Evolutionary conservation across 345 rosid genomes (phyloP).

Genomic region (Hypericum perforatum): DNA sequence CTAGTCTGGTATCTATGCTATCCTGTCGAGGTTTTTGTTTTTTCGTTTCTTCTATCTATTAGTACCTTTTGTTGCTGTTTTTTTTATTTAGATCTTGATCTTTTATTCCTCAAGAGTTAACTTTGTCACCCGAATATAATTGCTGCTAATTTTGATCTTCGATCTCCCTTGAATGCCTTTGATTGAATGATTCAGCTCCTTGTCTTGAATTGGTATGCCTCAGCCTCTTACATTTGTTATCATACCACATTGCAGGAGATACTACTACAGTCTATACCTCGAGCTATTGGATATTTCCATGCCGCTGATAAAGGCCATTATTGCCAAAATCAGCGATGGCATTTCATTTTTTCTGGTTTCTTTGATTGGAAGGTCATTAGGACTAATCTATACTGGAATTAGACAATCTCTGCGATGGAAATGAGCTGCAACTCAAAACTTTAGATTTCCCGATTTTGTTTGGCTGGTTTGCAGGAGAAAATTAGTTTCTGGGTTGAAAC

Average conservation of each 20-base stretch:
- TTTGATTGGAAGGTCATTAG: conserved; percentile 80
- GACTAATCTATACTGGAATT: conserved; percentile 83
- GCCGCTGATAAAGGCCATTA: conserved; percentile 59
- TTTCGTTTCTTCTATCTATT: too few relatives aligned
- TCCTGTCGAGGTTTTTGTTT: too few relatives aligned
- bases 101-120: too few relatives aligned
- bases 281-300: conserved; percentile 71
- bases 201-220: neutral
- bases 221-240: conserved; percentile 6
- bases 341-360: conserved; percentile 79
- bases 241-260: conserved; percentile 47
- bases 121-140: too few relatives aligned
- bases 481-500: too few relatives aligned
- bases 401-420: conserved; percentile 91
- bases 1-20: neutral
- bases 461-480: neutral
- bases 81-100: too few relatives aligned
- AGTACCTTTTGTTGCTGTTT: too few relatives aligned
- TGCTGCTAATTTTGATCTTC: too few relatives aligned
- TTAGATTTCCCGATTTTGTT: conserved; percentile 10
- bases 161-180: too few relatives aligned
- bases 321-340: conserved; percentile 60
- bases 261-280: conserved; percentile 73
- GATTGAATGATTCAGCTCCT: neutral
- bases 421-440: conserved; percentile 27